Conservation (phyloP, 129 eudicot species). For the Kitagawia praeruptora region DNA sequence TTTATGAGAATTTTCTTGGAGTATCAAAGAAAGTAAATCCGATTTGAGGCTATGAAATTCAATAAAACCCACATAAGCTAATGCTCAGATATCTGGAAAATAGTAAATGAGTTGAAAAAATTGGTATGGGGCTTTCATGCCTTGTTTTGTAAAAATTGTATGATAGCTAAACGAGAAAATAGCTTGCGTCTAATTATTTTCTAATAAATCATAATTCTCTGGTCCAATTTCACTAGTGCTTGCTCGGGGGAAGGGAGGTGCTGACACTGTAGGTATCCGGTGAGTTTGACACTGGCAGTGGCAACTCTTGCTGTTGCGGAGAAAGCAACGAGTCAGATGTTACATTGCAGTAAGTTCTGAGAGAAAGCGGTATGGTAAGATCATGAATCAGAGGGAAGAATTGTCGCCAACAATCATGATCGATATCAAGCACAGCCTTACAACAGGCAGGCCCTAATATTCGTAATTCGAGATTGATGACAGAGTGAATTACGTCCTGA, state of each 20-base stretch:
- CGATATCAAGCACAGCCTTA: background rate
- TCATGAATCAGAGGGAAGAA: background rate
- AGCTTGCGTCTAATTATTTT: background rate
- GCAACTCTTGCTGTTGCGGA: background rate
- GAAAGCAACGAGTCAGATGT: background rate
- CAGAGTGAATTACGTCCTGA: background rate
- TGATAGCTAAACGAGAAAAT: background rate
- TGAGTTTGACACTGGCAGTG: background rate
- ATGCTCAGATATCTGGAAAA: background rate
- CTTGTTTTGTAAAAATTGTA: background rate
- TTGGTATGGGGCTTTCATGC: background rate
- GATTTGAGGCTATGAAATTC: background rate
- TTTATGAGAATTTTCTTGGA: background rate
- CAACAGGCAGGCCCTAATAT: slow-evolving; percentile 1
- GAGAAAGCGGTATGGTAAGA: background rate
- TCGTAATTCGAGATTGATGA: background rate
- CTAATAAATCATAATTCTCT: background rate
- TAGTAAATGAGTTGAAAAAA: background rate
- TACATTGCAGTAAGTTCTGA: background rate
- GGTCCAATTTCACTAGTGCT: background rate
- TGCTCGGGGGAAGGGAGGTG: background rate
- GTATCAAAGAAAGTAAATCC: background rate
- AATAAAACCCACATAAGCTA: background rate
- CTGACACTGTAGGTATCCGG: background rate
- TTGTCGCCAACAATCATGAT: background rate